phyloP scores from a whole-genome alignment of 2,329 filamentous ascomycete genomes.

The Ramichloridium luteum region DNA sequence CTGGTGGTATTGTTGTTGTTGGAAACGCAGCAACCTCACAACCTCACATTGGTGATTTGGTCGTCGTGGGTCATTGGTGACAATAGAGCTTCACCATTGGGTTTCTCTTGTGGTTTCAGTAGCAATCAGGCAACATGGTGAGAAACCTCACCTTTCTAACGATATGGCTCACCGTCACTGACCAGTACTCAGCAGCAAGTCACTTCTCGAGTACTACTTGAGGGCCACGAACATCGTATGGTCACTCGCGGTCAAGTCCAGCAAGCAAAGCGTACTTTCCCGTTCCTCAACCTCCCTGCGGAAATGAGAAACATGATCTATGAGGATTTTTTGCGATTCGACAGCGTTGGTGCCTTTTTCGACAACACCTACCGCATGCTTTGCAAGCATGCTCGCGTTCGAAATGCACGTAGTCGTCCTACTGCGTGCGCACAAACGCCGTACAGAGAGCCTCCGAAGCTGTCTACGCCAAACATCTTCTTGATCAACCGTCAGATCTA shows the following conservation, averaged over 20 bases:
- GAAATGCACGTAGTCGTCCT: no score
- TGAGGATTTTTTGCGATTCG: constrained; percentile 12
- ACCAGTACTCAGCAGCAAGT: constrained; percentile 7
- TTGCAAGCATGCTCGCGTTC: no score
- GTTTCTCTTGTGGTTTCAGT: no score
- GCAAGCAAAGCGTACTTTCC: constrained; percentile 13
- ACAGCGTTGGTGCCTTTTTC: constrained; percentile 14
- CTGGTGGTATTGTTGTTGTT: no score
- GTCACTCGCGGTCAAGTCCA: constrained; percentile 15
- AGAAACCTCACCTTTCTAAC: no score
- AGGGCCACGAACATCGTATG: constrained; percentile 6
- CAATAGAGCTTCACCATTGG: no score
- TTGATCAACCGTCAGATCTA: constrained; percentile 26
- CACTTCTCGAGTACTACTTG: constrained; percentile 8
- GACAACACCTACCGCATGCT: constrained; percentile 6
- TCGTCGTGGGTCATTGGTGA: no score
- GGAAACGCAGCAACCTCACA: no score
- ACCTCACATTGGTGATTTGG: no score
- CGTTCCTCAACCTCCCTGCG: constrained; percentile 18
- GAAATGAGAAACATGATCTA: constrained; percentile 20
- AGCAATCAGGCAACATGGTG: no score
- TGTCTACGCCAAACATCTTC: constrained; percentile 22
- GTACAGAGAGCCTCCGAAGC: constrained; percentile 5
- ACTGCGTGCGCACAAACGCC: no score
- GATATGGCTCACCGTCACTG: no score